Percentiles rank a stretch among this genome's conserved stretches.
Evolutionary conservation across 495 filamentous ascomycete genomes (phyloP).

Genomic region (Penicillium paradoxum): DNA sequence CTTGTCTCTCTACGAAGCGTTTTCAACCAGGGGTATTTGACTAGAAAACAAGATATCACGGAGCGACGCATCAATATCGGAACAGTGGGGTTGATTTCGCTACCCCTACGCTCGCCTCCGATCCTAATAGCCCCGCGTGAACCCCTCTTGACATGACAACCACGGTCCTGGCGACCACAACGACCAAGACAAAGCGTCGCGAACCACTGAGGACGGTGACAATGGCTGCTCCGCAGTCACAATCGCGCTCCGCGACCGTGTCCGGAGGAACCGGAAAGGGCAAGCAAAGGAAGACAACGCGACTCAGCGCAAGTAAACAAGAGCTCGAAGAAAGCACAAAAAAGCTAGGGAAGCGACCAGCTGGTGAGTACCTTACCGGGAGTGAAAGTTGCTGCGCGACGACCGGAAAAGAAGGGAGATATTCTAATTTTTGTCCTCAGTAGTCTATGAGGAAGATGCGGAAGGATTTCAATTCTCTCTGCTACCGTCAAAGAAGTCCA

Average conservation of each 20-base stretch:
- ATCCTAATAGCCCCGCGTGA: slow-evolving; percentile 8
- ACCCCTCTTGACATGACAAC: slow-evolving; percentile 43
- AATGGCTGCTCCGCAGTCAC: slow-evolving; percentile 43
- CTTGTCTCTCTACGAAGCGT: slow-evolving; percentile 2
- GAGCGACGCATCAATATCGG: background rate
- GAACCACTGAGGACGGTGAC: slow-evolving; percentile 40
- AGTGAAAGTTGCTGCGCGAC: background rate
- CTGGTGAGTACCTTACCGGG: slow-evolving; percentile 33
- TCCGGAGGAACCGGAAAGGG: slow-evolving; percentile 23
- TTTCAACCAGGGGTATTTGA: background rate
- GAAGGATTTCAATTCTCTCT: slow-evolving; percentile 54
- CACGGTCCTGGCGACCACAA: slow-evolving; percentile 38
- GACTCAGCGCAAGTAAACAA: slow-evolving; percentile 40
- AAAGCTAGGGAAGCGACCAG: slow-evolving; percentile 38
- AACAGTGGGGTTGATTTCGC: background rate
- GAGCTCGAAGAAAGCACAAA: slow-evolving; percentile 27
- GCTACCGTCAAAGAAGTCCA: slow-evolving; percentile 42
- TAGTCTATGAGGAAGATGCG: slow-evolving; percentile 51
- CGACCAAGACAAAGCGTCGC: slow-evolving; percentile 41
- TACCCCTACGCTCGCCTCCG: background rate
- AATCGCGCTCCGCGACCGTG: slow-evolving; percentile 36
- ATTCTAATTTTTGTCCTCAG: slow-evolving; percentile 5
- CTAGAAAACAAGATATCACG: background rate
- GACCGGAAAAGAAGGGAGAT: slow-evolving; percentile 6
- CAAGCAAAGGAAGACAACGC: slow-evolving; percentile 34